A percentile compares a stretch with the other conserved stretches of the same genome.
Conservation (phyloP, 805 yeast genomes). For the Peterozyma xylosa region DNA sequence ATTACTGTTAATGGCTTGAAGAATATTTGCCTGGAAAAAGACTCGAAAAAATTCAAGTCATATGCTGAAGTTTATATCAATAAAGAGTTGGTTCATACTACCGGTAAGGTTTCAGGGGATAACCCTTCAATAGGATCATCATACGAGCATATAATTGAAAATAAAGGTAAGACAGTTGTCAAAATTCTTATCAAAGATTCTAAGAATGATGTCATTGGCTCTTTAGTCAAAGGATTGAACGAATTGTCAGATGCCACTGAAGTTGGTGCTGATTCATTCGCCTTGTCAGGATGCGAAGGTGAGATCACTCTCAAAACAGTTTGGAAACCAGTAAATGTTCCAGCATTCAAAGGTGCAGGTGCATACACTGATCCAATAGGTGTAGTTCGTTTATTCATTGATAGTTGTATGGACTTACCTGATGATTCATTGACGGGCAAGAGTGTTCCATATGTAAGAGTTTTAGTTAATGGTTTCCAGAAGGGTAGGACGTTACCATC, state of each 20-base stretch:
- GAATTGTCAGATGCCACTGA: conserved; percentile 72
- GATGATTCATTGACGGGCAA: conserved; percentile 87
- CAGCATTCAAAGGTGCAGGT: conserved; percentile 58
- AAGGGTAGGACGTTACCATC: conserved; percentile 69
- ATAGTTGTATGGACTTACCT: conserved; percentile 64
- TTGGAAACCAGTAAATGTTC: conserved; percentile 83
- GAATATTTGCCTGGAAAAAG: conserved; percentile 18
- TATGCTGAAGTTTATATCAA: conserved; percentile 68
- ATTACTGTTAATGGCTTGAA: conserved; percentile 30
- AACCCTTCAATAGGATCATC: conserved; percentile 48
- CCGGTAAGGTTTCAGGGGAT: conserved; percentile 58
- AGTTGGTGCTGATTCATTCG: conserved; percentile 73
- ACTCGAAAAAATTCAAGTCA: conserved; percentile 48
- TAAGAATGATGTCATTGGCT: conserved; percentile 49
- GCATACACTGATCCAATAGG: conserved; percentile 96
- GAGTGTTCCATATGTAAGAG: conserved; percentile 85
- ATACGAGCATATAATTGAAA: conserved; percentile 60
- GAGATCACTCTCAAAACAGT: conserved; percentile 59
- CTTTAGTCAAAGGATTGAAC: conserved; percentile 46
- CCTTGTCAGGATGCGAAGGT: conserved; percentile 62
- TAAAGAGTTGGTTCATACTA: conserved; percentile 48
- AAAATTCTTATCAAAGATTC: conserved; percentile 61
- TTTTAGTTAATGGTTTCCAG: conserved; percentile 68
- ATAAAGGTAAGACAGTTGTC: conserved; percentile 64
- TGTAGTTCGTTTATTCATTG: conserved; percentile 67